phyloP scores from a whole-genome alignment of 305 asterid genomes.

The Rubia tinctorum region DNA sequence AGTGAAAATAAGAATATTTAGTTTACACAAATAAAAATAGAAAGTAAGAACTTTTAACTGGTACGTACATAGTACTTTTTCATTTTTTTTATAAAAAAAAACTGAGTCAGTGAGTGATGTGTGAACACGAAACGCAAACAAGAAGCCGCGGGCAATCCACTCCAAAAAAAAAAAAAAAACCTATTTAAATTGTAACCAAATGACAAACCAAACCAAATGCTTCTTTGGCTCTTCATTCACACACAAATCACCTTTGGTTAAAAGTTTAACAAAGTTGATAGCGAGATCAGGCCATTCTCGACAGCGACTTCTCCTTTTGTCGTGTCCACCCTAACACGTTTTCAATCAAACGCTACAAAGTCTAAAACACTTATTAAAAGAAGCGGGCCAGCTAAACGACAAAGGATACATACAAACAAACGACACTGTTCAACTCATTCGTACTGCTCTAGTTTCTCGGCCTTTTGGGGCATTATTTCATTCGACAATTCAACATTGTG shows the following conservation, averaged over 20 bases:
- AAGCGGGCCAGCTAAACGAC: conserved; percentile 13
- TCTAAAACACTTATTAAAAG: background rate
- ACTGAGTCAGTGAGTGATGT: too few relatives aligned
- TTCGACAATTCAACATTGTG: background rate
- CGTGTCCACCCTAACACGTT: background rate
- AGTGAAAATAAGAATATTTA: too few relatives aligned
- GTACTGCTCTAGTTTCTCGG: background rate
- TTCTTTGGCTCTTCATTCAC: background rate
- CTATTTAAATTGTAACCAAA: background rate
- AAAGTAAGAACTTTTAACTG: too few relatives aligned
- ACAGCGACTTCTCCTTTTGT: conserved; percentile 22
- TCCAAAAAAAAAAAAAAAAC: background rate
- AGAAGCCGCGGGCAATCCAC: conserved; percentile 12
- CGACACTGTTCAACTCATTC: background rate
- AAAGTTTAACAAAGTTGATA: background rate
- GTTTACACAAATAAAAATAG: too few relatives aligned
- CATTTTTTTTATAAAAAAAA: too few relatives aligned
- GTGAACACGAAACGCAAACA: background rate
- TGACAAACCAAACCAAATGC: conserved; percentile 2
- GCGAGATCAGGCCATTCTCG: conserved; percentile 8
- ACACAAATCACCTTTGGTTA: background rate
- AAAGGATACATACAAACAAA: background rate
- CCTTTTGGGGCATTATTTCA: background rate
- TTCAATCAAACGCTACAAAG: conserved; percentile 2
- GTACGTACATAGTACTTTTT: too few relatives aligned